These are phyloP conservation scores for Ampelocalamus luodianensis DNA, from an alignment of 176 grass and related monocot species.

Conservation along the genomic window DNA sequence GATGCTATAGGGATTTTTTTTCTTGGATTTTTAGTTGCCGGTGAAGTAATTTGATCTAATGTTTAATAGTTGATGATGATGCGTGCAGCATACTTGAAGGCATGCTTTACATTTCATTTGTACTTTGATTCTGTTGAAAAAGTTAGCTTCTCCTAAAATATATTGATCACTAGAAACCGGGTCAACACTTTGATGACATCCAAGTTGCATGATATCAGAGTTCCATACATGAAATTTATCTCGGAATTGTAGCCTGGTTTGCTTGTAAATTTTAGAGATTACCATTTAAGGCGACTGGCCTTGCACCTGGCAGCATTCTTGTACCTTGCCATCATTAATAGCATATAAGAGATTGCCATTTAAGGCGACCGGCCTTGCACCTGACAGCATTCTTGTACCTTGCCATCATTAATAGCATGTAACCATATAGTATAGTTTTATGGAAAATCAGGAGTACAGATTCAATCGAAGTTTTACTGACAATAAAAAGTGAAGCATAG, in stretches of 20 bases:
- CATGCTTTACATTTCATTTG: not conserved
- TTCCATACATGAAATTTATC: not conserved
- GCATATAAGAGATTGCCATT: not conserved
- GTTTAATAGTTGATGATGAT: not conserved
- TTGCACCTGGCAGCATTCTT: conserved; percentile 12
- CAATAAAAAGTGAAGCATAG: not conserved
- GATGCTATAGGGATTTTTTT: not conserved
- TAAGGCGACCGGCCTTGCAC: not conserved
- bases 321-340: not conserved
- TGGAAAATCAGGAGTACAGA: not conserved
- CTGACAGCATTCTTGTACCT: conserved; percentile 17
- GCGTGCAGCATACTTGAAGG: not conserved
- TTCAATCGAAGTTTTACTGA: not conserved
- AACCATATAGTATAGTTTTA: not conserved
- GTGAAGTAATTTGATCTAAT: conserved; percentile 13
- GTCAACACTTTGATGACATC: not conserved
- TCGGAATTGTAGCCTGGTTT: not conserved
- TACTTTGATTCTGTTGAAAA: not conserved
- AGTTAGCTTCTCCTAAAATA: not conserved
- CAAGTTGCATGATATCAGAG: not conserved
- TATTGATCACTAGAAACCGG: not conserved
- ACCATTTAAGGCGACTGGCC: not conserved
- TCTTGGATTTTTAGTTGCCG: not conserved
- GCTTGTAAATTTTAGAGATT: not conserved
- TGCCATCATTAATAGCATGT: not conserved